Evolutionary conservation across 371 early-diverging fungal species (phyloP).

Genomic region (Mucor piriformis): DNA sequence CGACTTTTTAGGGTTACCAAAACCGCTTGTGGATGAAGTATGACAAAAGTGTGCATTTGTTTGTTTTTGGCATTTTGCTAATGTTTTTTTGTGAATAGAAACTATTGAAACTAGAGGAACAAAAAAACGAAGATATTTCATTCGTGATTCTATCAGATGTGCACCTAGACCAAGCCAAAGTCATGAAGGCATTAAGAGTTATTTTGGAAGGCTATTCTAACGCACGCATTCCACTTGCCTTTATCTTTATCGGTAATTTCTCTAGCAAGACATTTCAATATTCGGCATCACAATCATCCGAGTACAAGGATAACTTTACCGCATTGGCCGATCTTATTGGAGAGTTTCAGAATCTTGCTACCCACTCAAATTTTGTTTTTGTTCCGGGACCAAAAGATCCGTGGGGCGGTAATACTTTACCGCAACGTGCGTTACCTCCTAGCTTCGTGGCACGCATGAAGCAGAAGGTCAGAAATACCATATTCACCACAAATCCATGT

Average conservation of each 20-base stretch:
- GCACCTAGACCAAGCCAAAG: conserved; percentile 80
- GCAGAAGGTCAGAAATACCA: conserved; percentile 58
- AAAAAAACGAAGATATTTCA: conserved; percentile 56
- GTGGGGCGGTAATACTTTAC: conserved; percentile 71
- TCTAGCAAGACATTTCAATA: conserved; percentile 71
- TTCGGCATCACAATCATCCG: conserved; percentile 54
- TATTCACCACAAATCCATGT: conserved; percentile 85
- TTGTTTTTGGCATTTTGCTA: too few relatives aligned
- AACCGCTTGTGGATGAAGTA: conserved; percentile 55
- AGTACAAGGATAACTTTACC: conserved; percentile 63
- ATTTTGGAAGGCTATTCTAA: conserved; percentile 76
- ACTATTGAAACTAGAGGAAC: conserved; percentile 47
- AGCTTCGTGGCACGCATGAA: conserved; percentile 64
- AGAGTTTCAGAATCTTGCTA: conserved; percentile 70
- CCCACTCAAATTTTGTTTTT: conserved; percentile 77
- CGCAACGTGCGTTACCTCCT: conserved; percentile 77
- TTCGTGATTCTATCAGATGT: conserved; percentile 86
- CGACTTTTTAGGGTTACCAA: conserved; percentile 62
- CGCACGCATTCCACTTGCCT: conserved; percentile 72
- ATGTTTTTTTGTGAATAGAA: conserved; percentile 24
- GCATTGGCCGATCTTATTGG: conserved; percentile 75
- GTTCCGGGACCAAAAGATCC: conserved; percentile 91
- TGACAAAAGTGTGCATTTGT: background rate
- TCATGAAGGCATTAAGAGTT: conserved; percentile 56
- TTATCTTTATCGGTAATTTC: conserved; percentile 88